Evolutionary conservation across 73 alveolate genomes (phyloP), one percentile per base, ranked within the genome.

Genomic region (Diophrys appendiculata): DNA sequence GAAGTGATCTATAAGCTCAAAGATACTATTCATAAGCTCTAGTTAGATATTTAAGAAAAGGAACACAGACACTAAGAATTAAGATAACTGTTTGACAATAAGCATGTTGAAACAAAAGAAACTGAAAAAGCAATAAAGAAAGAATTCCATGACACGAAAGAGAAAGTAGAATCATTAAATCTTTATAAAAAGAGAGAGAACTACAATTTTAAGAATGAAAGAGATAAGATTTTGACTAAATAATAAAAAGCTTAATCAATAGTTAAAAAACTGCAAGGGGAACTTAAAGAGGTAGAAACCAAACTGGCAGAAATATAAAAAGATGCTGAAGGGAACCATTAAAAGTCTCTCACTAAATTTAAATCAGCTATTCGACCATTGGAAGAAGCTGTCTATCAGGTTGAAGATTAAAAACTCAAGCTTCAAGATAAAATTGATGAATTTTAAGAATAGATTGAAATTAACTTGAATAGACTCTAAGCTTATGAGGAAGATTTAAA

Each of bases 181-280:
- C 52, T 84, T 0, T 32, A 74, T 31, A 84, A 80, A 33, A 84
- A 84, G 72, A 33, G 92, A 68, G 92, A 84, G 24, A 84, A 77
- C 68, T 77, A 52, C 67, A 65, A 60, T 22, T 29, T 29, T n/a
- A 84, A 77, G 29, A 65, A 84, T 55, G 54, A 29, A 0, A 68
- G 34, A 33, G 83, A 76, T 33, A 84, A 84, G 33, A 52, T 76
- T 0, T 55, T 68, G 52, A 33, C 5, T 30, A 76, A 84, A 34
- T 31, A 69, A 24, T 52, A 53, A 18, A 23, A 22, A 2, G 32
- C 32, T 28, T 70, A 77, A 65, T n/a, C 33, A 27, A 53, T 52
- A 25, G n/a, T 83, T 33, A 64, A 26, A 0, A 83, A 83, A 67
- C 70, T 83, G 29, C 33, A 68, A 30, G 33, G 76, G 32, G 92